Evolutionary conservation across 2,329 filamentous ascomycete genomes (phyloP), one percentile per base, ranked within the genome.

Genomic region (Ploettnerulaceae sp.): DNA sequence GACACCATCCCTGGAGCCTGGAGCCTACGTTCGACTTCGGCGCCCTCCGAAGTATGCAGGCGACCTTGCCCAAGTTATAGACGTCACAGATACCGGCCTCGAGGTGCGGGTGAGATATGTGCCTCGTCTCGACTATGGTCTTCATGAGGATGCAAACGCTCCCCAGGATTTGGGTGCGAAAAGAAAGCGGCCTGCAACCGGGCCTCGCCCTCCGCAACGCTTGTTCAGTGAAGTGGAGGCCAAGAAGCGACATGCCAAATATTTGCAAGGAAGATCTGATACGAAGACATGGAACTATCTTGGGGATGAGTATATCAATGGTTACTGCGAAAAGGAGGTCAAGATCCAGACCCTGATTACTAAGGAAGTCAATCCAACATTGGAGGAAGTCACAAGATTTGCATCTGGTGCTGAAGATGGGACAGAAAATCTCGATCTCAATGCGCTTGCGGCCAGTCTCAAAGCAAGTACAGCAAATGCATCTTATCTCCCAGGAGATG

Each of bases 311-410:
- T 98, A 96, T 57, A 79, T 93, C 49, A 88, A 95, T 59, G 93
- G 93, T 2, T 97, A 95, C 69, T 79, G 94, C 50, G 82, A 95
- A 61, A 96, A 95, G 67, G 89, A 94, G 53, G 86, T 95, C 71
- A 94, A 91, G 67, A 84, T 96, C 49, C 88, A 91, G 61, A 80
- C 85, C 60, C 73, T 98, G 22, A 76, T 79, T n/a, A 84, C 88
- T 22, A 90, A 89, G 57, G 85, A 95, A 57, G 90, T 98, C 46
- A 94, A 94, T 63, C 93, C 93, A 0, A 88, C 85, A 1, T 75
- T 98, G 21, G 93, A 97, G 63, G 93, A 98, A 66, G 88, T 97
- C 36, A 95, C 90, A n/a, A 86, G 83, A 61, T 97, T 98, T 64
- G 86, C 90, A 12, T 84, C 86, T 21, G 86, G 87, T 7, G 84